Evolutionary conservation across 2,329 filamentous ascomycete species (phyloP).

Genomic region (Colletotrichum destructivum): DNA sequence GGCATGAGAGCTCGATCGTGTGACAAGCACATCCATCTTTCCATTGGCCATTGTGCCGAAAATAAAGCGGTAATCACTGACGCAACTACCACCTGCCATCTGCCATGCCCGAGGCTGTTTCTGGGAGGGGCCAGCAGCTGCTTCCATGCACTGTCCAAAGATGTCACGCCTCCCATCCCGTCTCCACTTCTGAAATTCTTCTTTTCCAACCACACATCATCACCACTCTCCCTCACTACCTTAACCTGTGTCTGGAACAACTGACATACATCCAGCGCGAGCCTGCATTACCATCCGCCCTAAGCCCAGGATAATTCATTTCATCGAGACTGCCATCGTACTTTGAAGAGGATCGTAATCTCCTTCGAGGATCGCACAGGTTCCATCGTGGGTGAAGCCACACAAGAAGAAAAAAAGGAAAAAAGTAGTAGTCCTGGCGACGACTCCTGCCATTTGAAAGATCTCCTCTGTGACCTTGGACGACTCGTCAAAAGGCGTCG

Average conservation of each 20-base stretch:
- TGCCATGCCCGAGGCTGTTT: neutral
- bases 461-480: conserved; percentile 40
- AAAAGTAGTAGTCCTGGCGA: conserved; percentile 35
- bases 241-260: neutral
- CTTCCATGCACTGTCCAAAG: conserved; percentile 5
- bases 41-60: neutral
- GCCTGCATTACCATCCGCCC: conserved; percentile 28
- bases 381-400: conserved; percentile 41
- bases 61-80: conserved; percentile 14
- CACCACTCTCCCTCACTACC: conserved; percentile 15
- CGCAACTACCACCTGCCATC: conserved; percentile 11
- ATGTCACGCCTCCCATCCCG: conserved; percentile 11
- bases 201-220: conserved; percentile 7
- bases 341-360: conserved; percentile 34
- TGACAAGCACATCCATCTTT: conserved; percentile 20
- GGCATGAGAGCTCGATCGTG: neutral
- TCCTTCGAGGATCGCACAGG: conserved; percentile 23
- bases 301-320: conserved; percentile 24
- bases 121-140: no score
- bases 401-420: conserved; percentile 13
- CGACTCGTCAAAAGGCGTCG: conserved; percentile 41
- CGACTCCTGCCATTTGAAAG: conserved; percentile 40
- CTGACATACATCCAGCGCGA: conserved; percentile 35
- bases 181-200: conserved; percentile 6
- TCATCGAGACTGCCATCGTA: conserved; percentile 33